These are phyloP conservation scores for Triticum timopheevii DNA, from an alignment of 176 grass and related monocot genomes.

Conservation along the genomic window DNA sequence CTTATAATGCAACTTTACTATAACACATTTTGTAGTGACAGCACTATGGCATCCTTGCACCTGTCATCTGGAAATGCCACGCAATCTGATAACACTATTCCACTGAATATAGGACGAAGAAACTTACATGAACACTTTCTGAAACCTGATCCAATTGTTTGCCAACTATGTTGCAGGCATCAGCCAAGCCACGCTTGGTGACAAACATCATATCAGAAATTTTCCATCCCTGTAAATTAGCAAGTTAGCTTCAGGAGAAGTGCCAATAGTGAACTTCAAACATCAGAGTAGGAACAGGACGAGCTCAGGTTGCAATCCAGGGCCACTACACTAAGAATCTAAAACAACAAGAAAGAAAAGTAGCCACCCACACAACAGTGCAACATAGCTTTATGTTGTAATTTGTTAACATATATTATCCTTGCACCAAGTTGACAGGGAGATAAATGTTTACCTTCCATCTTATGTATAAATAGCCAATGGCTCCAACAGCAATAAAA, in stretches of 20 bases:
- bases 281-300: background rate
- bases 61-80: background rate
- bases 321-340: background rate
- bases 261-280: conserved; percentile 16
- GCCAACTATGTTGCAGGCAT: conserved; percentile 70
- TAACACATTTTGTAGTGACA: background rate
- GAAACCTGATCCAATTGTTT: conserved; percentile 92
- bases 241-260: conserved; percentile 28
- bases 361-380: background rate
- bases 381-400: background rate
- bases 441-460: conserved; percentile 67
- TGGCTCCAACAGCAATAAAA: conserved; percentile 67
- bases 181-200: conserved; percentile 69
- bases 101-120: conserved; percentile 19
- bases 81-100: background rate
- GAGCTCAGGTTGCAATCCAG: background rate
- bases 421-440: background rate
- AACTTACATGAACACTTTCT: conserved; percentile 69
- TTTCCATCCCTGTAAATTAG: conserved; percentile 76
- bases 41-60: background rate
- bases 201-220: conserved; percentile 98
- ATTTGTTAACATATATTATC: background rate
- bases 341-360: conserved; percentile 17
- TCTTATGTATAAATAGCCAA: conserved; percentile 82
- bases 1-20: background rate